phyloP scores from a whole-genome alignment of 148 eudicot genomes.

The Euryodendron excelsum region DNA sequence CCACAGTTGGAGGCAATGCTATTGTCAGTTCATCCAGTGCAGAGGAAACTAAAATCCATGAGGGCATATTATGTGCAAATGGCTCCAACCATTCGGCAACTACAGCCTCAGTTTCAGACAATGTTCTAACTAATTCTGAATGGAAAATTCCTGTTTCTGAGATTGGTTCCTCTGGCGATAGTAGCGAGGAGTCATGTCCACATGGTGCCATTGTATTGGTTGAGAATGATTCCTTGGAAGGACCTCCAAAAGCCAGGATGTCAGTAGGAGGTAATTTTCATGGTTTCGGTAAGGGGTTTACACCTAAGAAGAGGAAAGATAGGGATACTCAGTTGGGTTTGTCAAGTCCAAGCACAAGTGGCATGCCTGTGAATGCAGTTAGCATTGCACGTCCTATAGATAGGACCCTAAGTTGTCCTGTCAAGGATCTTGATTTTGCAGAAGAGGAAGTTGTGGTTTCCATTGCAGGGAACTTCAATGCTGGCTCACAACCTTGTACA shows the following conservation, averaged over 20 bases:
- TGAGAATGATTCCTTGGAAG: constrained; percentile 18
- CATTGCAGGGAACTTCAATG: constrained; percentile 14
- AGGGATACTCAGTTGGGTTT: constrained; percentile 18
- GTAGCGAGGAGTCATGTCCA: constrained; percentile 21
- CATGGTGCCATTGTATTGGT: constrained; percentile 20
- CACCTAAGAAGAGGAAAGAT: constrained; percentile 40
- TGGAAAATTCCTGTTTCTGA: constrained; percentile 15
- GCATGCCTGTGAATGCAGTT: constrained; percentile 14
- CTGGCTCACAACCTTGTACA: constrained; percentile 8
- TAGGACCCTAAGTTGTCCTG: constrained; percentile 18
- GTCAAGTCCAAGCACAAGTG: constrained; percentile 21
- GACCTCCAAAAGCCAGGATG: constrained; percentile 18
- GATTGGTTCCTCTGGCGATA: constrained; percentile 17
- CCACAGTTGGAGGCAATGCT: constrained; percentile 6
- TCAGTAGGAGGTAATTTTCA: constrained; percentile 15
- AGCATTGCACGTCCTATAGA: constrained; percentile 12
- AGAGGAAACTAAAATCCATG: constrained; percentile 19
- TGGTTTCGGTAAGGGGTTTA: constrained; percentile 23
- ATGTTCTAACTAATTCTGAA: constrained; percentile 15
- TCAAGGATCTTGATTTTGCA: constrained; percentile 18
- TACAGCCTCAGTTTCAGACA: constrained; percentile 11
- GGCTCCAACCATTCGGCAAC: constrained; percentile 15
- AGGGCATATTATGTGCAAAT: constrained; percentile 14
- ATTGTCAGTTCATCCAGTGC: constrained; percentile 19
- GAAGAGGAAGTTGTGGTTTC: constrained; percentile 29